Percentiles rank a stretch among this genome's conserved stretches.
Evolutionary conservation across 306 rosid species (phyloP).

Genomic region (Sindora glabra): DNA sequence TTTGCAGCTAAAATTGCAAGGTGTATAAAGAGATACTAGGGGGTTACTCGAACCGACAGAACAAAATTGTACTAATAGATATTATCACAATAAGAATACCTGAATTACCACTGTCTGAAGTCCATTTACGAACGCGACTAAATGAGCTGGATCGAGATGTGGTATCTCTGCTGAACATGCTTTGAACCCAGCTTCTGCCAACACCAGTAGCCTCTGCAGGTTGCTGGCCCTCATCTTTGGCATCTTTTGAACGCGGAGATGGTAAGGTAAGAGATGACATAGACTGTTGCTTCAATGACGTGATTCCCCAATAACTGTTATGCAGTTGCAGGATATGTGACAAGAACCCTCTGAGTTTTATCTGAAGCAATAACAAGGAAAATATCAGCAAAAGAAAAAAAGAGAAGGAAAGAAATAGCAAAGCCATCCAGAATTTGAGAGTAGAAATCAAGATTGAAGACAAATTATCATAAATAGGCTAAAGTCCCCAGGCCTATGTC

Average conservation of each 20-base stretch:
- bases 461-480: too few species aligned
- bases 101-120: constrained; percentile 65
- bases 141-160: constrained; percentile 70
- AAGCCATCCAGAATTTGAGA: constrained; percentile 8
- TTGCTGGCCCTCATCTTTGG: constrained; percentile 70
- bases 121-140: constrained; percentile 79
- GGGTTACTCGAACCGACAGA: constrained; percentile 6
- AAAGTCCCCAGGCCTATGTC: constrained; percentile 2
- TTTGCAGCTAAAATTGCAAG: constrained; percentile 31
- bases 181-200: constrained; percentile 99
- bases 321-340: constrained; percentile 80
- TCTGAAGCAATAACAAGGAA: constrained; percentile 43
- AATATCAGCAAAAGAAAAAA: too few species aligned
- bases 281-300: constrained; percentile 62
- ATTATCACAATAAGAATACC: constrained; percentile 29
- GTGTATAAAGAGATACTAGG: neutral
- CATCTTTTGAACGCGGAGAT: constrained; percentile 76
- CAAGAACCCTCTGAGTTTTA: constrained; percentile 86
- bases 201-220: constrained; percentile 92
- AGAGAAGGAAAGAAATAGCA: constrained; percentile 6
- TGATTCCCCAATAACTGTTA: constrained; percentile 79
- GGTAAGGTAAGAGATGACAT: constrained; percentile 53
- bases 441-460: constrained; percentile 6
- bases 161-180: constrained; percentile 88
- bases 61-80: neutral